Evolutionary conservation across 2,329 filamentous ascomycete species (phyloP), one percentile per base, ranked within the genome.

Genomic region (Dissoconium aciculare): DNA sequence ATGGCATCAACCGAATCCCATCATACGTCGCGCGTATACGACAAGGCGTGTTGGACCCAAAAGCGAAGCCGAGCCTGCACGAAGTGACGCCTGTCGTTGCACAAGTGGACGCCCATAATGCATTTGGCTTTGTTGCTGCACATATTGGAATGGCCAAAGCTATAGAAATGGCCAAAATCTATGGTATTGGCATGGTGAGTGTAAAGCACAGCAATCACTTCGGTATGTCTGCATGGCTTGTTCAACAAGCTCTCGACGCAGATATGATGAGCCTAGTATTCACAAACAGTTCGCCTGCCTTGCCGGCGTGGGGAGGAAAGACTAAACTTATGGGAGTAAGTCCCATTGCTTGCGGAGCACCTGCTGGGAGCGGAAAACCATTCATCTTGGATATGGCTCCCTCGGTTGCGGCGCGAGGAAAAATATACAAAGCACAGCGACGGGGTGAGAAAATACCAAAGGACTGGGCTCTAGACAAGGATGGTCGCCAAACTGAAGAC

Each of bases 351-450:
- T 82, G 77, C 48, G 81, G 82, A 10, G 79, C 80, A 0, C 81
- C 80, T 0, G 76, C 69, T 1, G 70, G 66, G 1, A 53, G 58
- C 30, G 59, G 60, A 10, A 56, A 58, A 11, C 69, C 73, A 1
- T 87, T 87, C 44, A 77, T 81, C 31, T 52, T 82, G n/a, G 76
- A 80, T 45, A 80, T 81, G 75, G 74, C 75, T 1, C 76, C 76
- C 0, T 72, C 65, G 0, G 63, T 81, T 2, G 75, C 74, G 1
- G 77, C 76, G 0, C 55, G 76, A n/a, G 75, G 76, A 4, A 81
- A 79, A 58, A 72, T 80, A 11, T 73, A 78, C 57, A 79, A 78
- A 56, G 77, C 76, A 0, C 61, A 70, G 46, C 55, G 75, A 17
- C 58, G 77, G 15, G 72, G 71, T 0, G 74, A 79, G 45, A 72